These are phyloP conservation scores for Phytopythium cucurbitacearum DNA, from an alignment of 352 stramenopile species.

Conservation along the genomic window DNA sequence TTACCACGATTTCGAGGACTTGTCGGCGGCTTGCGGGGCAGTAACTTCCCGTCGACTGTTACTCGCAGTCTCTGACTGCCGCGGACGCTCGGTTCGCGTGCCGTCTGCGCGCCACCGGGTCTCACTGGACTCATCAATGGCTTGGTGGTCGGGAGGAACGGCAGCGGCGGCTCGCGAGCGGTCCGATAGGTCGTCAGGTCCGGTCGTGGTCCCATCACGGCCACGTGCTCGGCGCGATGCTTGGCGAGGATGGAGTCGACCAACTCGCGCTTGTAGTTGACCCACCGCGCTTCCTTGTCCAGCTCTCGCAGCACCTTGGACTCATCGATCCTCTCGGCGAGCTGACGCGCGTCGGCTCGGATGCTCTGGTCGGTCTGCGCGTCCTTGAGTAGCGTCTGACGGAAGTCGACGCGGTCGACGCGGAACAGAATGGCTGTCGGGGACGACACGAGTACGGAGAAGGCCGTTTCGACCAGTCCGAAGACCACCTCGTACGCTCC, in stretches of 20 bases:
- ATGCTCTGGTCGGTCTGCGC: constrained; percentile 37
- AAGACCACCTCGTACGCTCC: constrained; percentile 50
- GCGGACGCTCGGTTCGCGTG: neutral
- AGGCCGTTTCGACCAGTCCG: constrained; percentile 30
- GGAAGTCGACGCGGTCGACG: constrained; percentile 65
- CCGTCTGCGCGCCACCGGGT: no score
- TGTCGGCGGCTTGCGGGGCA: neutral
- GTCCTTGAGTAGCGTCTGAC: constrained; percentile 61
- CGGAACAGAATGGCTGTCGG: constrained; percentile 56
- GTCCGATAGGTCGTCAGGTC: constrained; percentile 13
- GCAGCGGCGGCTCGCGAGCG: constrained; percentile 14
- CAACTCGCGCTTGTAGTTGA: constrained; percentile 45
- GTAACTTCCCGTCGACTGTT: neutral
- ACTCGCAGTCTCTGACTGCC: neutral
- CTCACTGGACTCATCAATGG: no score
- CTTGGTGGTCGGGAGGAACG: neutral
- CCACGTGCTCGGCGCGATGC: constrained; percentile 31
- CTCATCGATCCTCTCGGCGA: constrained; percentile 34
- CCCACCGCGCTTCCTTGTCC: constrained; percentile 38
- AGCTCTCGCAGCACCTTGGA: constrained; percentile 43
- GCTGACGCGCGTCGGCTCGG: constrained; percentile 27
- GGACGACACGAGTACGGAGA: constrained; percentile 60
- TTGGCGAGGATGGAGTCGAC: constrained; percentile 27
- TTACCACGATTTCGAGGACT: neutral
- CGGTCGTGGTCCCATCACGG: constrained; percentile 34